Evolutionary conservation across 139 green algal species (phyloP).

Genomic region (Mychonastes homosphaera): DNA sequence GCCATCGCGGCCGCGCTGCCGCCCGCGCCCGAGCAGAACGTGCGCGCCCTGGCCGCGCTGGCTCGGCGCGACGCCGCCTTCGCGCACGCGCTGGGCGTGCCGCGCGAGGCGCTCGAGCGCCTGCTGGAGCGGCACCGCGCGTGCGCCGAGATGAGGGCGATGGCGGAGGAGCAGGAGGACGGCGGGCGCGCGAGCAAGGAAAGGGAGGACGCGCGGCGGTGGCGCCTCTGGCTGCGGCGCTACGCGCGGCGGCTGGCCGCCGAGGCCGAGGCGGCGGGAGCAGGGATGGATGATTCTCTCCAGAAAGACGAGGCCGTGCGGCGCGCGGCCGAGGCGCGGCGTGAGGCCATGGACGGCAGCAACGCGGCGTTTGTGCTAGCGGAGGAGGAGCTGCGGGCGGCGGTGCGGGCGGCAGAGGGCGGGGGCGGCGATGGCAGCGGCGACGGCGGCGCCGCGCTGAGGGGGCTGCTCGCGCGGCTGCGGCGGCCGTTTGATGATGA

Average conservation of each 20-base stretch:
- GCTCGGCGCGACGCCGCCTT: conserved; percentile 24
- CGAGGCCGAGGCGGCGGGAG: conserved; percentile 12
- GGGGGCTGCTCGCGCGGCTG: conserved; percentile 27
- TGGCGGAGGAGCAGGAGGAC: neutral
- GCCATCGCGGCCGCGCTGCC: conserved; percentile 6
- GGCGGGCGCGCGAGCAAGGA: conserved; percentile 17
- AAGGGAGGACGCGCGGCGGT: conserved; percentile 16
- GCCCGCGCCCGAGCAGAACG: conserved; percentile 12
- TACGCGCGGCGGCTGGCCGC: conserved; percentile 30
- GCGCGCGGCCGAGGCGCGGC: conserved; percentile 2
- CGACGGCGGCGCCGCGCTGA: neutral
- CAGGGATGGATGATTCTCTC: neutral
- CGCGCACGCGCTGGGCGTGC: conserved; percentile 34
- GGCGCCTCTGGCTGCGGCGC: conserved; percentile 28
- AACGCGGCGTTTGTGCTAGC: conserved; percentile 51
- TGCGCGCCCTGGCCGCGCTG: conserved; percentile 33
- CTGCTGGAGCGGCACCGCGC: conserved; percentile 16
- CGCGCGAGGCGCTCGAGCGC: conserved; percentile 20
- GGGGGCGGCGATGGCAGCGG: conserved; percentile 29
- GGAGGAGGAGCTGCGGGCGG: conserved; percentile 44
- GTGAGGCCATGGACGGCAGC: conserved; percentile 28
- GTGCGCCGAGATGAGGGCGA: conserved; percentile 5
- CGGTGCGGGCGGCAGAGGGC: conserved; percentile 35
- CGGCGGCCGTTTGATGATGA: conserved; percentile 30
- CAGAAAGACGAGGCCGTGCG: neutral